Percentiles rank a stretch among this genome's conserved stretches.
These are phyloP conservation scores for Termitomyces sp. DNA, from an alignment of 768 basidiomycete species.

Conservation along the genomic window DNA sequence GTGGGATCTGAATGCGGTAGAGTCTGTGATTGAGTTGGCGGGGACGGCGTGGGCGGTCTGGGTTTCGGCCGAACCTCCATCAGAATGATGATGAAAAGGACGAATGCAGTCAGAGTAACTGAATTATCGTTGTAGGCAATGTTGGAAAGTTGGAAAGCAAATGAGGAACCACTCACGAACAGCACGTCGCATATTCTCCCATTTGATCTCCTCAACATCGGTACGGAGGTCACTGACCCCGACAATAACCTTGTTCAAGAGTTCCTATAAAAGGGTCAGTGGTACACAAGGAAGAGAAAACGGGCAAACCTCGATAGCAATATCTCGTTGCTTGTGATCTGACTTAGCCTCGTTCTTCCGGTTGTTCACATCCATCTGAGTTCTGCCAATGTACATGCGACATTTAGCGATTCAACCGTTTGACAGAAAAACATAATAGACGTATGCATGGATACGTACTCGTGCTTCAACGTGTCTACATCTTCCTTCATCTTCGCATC, in stretches of 20 bases:
- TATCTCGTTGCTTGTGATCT: slow-evolving; percentile 80
- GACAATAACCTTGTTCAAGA: slow-evolving; percentile 71
- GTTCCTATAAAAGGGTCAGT: slow-evolving; percentile 39
- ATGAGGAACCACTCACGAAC: slow-evolving; percentile 47
- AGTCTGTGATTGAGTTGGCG: slow-evolving; percentile 9
- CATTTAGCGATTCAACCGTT: not conserved
- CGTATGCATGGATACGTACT: slow-evolving; percentile 48
- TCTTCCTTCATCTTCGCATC: slow-evolving; percentile 94
- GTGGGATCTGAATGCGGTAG: slow-evolving; percentile 25
- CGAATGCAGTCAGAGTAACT: slow-evolving; percentile 63
- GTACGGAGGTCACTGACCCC: slow-evolving; percentile 74
- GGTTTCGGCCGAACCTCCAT: slow-evolving; percentile 61
- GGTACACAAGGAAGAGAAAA: not conserved
- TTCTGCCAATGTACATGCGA: slow-evolving; percentile 39
- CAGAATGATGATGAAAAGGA: slow-evolving; percentile 60
- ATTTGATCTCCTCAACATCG: slow-evolving; percentile 78
- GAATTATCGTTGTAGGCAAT: slow-evolving; percentile 3
- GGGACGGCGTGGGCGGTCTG: slow-evolving; percentile 21
- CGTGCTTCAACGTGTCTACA: slow-evolving; percentile 82
- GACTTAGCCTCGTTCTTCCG: slow-evolving; percentile 86
- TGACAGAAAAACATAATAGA: slow-evolving; percentile 1
- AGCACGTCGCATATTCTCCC: slow-evolving; percentile 84
- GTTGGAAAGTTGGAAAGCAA: not conserved
- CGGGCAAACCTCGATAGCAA: slow-evolving; percentile 67
- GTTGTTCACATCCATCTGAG: slow-evolving; percentile 94